phyloP scores from a whole-genome alignment of 805 yeast species.

The Wickerhamiella slavikovae region DNA sequence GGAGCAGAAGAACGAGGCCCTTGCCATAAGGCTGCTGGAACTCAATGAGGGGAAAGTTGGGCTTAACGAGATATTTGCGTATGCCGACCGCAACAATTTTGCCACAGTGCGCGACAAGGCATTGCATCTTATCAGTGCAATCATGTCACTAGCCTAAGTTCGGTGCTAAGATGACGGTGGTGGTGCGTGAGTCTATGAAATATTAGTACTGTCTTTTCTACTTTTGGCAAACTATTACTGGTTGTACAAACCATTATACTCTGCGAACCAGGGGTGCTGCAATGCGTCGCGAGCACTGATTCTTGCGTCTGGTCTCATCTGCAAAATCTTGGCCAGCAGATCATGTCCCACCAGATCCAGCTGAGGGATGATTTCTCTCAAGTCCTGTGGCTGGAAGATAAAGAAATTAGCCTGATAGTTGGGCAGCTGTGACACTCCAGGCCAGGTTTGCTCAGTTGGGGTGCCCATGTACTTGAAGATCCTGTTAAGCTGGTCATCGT shows the following conservation, averaged over 20 bases:
- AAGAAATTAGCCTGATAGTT: slow-evolving; percentile 74
- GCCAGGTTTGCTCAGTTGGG: slow-evolving; percentile 92
- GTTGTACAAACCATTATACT: slow-evolving; percentile 22
- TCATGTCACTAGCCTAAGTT: too few relatives aligned
- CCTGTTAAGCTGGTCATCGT: slow-evolving; percentile 83
- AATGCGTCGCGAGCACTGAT: slow-evolving; percentile 32
- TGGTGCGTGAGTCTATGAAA: too few relatives aligned
- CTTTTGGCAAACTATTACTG: too few relatives aligned
- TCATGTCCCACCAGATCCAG: slow-evolving; percentile 53
- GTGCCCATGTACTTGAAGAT: slow-evolving; percentile 92
- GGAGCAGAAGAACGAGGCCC: slow-evolving; percentile 1
- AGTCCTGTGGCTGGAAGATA: slow-evolving; percentile 73
- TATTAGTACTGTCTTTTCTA: too few relatives aligned
- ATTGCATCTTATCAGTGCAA: too few relatives aligned
- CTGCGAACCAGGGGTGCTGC: slow-evolving; percentile 64
- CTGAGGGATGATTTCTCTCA: slow-evolving; percentile 44
- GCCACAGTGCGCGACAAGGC: too few relatives aligned
- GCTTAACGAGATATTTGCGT: too few relatives aligned
- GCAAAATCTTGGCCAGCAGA: slow-evolving; percentile 33
- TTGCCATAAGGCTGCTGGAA: slow-evolving; percentile 6
- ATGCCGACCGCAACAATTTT: too few relatives aligned
- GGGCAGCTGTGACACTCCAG: slow-evolving; percentile 67
- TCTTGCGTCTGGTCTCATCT: slow-evolving; percentile 32
- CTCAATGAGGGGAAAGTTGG: slow-evolving; percentile 4
- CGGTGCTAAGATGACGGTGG: too few relatives aligned